These are phyloP conservation scores for Neurospora sp. DNA, from an alignment of 495 filamentous ascomycete species.

Conservation along the genomic window DNA sequence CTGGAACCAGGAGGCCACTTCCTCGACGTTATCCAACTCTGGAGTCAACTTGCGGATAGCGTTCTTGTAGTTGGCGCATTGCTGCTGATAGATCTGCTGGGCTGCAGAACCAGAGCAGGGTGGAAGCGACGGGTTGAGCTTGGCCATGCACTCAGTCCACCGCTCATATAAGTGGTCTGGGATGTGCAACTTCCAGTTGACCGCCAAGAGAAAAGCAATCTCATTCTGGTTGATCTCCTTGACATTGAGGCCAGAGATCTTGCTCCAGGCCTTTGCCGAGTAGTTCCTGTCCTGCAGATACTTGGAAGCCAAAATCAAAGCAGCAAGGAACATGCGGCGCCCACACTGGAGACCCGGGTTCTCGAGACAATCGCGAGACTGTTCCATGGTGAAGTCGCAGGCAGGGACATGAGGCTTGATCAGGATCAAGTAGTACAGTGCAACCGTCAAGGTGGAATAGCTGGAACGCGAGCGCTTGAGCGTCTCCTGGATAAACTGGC, in stretches of 20 bases:
- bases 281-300: slow-evolving; percentile 97
- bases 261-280: slow-evolving; percentile 33
- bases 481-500: slow-evolving; percentile 95
- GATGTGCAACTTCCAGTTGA: slow-evolving; percentile 92
- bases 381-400: slow-evolving; percentile 76
- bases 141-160: slow-evolving; percentile 86
- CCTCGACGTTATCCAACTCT: slow-evolving; percentile 56
- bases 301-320: slow-evolving; percentile 88
- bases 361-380: slow-evolving; percentile 60
- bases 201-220: slow-evolving; percentile 79
- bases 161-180: slow-evolving; percentile 77
- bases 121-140: slow-evolving; percentile 62
- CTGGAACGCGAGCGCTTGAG: slow-evolving; percentile 88
- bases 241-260: slow-evolving; percentile 25
- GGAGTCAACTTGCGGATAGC: slow-evolving; percentile 72
- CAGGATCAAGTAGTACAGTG: slow-evolving; percentile 89
- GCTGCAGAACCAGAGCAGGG: slow-evolving; percentile 44
- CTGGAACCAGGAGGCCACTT: slow-evolving; percentile 26
- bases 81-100: slow-evolving; percentile 28
- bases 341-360: slow-evolving; percentile 88
- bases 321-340: slow-evolving; percentile 92
- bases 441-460: slow-evolving; percentile 94
- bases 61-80: slow-evolving; percentile 57
- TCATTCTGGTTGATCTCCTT: slow-evolving; percentile 94
- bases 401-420: slow-evolving; percentile 85